phyloP scores from a whole-genome alignment of 2,329 filamentous ascomycete genomes.

The Aspergillus sp. region DNA sequence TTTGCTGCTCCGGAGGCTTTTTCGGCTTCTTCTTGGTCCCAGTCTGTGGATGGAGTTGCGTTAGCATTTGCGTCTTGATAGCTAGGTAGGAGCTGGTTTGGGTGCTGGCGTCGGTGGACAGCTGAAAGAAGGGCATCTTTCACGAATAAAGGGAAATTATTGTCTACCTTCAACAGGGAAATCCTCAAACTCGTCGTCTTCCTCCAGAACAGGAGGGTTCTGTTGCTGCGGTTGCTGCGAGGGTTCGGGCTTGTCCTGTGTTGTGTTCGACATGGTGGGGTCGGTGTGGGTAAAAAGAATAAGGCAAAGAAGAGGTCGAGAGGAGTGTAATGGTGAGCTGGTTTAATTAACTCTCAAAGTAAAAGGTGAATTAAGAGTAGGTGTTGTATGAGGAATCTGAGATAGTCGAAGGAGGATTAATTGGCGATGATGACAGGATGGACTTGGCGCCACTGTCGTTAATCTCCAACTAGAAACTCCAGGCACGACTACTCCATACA shows the following conservation, averaged over 20 bases:
- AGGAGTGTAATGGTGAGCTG: background rate
- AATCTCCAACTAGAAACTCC: too few species aligned
- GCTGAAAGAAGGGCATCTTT: too few species aligned
- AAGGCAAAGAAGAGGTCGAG: background rate
- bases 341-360: background rate
- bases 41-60: conserved; percentile 53
- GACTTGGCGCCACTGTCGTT: too few species aligned
- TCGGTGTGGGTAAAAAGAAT: background rate
- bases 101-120: background rate
- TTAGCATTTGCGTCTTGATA: background rate
- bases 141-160: too few species aligned
- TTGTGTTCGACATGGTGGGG: conserved; percentile 42
- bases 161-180: conserved; percentile 84
- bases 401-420: background rate
- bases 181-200: conserved; percentile 98
- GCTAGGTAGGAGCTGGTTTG: background rate
- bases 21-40: conserved; percentile 86
- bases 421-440: background rate
- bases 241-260: conserved; percentile 27
- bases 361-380: background rate
- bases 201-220: conserved; percentile 70
- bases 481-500: too few species aligned
- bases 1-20: conserved; percentile 43
- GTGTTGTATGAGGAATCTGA: background rate
- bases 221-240: conserved; percentile 46